Conservation (phyloP, 2,329 filamentous ascomycete genomes). For the Colletotrichum ledebouriae region DNA sequence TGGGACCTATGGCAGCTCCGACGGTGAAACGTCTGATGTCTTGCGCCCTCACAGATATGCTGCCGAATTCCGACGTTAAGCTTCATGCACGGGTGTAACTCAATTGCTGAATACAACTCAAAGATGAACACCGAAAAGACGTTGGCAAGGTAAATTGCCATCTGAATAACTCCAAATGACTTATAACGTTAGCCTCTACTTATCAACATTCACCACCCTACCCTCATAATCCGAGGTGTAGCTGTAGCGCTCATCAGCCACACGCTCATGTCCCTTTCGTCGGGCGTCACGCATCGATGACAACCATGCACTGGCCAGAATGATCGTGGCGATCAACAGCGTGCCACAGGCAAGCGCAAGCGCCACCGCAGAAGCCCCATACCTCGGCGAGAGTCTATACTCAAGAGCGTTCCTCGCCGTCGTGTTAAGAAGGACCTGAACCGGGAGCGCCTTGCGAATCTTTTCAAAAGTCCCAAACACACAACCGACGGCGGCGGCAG, state of each 20-base stretch:
- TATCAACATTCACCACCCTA: too few relatives aligned
- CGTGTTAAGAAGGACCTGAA: fast-evolving
- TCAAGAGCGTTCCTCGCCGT: not conserved
- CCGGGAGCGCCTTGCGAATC: not conserved
- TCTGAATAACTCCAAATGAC: too few relatives aligned
- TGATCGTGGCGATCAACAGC: not conserved
- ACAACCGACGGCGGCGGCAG: not conserved
- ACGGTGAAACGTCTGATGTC: constrained; percentile 39
- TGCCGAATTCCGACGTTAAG: not conserved
- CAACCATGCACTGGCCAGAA: not conserved
- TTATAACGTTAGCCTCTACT: not conserved
- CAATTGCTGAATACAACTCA: too few relatives aligned
- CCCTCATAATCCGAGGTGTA: not conserved
- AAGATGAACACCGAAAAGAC: too few relatives aligned
- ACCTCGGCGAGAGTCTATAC: not conserved
- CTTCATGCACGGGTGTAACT: not conserved
- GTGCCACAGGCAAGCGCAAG: not conserved
- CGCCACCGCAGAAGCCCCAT: not conserved
- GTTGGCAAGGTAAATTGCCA: too few relatives aligned
- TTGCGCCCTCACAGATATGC: not conserved
- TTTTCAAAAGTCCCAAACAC: not conserved
- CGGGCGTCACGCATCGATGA: not conserved
- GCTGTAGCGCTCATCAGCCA: not conserved
- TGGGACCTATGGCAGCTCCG: constrained; percentile 6
- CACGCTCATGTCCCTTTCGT: not conserved